Percentiles rank a stretch among this genome's conserved stretches.
phyloP scores from a whole-genome alignment of 176 grass and related monocot species.

The Oryza glaberrima region DNA sequence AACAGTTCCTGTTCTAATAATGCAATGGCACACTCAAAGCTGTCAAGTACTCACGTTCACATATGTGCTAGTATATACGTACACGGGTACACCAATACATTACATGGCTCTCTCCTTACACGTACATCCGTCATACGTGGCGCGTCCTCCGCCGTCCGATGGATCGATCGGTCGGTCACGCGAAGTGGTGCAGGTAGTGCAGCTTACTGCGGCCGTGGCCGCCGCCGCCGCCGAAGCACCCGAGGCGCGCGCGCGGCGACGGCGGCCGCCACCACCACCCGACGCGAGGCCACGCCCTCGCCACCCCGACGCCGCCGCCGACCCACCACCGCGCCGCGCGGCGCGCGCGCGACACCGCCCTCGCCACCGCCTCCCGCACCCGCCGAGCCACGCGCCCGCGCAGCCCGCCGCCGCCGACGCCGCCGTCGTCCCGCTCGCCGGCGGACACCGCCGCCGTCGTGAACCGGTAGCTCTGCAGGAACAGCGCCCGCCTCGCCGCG shows the following conservation, averaged over 20 bases:
- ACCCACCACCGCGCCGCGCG: no score
- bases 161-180: not conserved
- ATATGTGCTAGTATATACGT: not conserved
- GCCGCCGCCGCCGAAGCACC: not conserved
- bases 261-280: conserved; percentile 2
- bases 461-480: conserved; percentile 65
- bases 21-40: not conserved
- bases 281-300: not conserved
- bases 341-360: not conserved
- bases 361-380: conserved; percentile 10
- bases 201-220: conserved; percentile 21
- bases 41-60: not conserved
- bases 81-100: not conserved
- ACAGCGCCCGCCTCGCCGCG: conserved; percentile 46
- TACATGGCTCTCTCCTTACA: not conserved
- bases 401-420: conserved; percentile 13
- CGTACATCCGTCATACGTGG: not conserved
- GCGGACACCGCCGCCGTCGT: conserved; percentile 1
- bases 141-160: not conserved
- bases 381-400: conserved; percentile 10
- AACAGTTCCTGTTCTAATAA: no score
- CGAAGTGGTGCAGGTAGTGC: conserved; percentile 27
- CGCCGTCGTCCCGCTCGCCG: not conserved
- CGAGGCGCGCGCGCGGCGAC: not conserved
- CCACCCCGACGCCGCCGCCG: no score